A percentile compares a stretch with the other conserved stretches of the same genome.
These are phyloP conservation scores for Plasmopara halstedii DNA, from an alignment of 352 stramenopile species.

Conservation along the genomic window DNA sequence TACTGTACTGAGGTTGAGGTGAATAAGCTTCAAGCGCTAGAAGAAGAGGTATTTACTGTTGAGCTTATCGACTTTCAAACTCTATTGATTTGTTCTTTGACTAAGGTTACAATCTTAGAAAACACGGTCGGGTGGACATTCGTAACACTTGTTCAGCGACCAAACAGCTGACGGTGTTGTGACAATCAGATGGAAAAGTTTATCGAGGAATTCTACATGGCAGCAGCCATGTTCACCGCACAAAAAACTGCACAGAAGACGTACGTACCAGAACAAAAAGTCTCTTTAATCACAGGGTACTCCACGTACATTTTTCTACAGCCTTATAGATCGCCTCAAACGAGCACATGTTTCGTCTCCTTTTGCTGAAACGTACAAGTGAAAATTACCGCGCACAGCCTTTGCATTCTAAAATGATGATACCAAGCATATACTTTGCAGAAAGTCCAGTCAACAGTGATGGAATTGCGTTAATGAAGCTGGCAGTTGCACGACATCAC, in stretches of 20 bases:
- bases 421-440: conserved; percentile 4
- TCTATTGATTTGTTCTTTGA: neutral
- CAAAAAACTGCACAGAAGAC: conserved; percentile 31
- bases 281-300: neutral
- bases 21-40: conserved; percentile 24
- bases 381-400: neutral
- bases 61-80: neutral
- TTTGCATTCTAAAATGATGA: neutral
- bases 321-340: conserved; percentile 7
- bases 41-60: conserved; percentile 27
- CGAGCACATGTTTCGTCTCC: neutral
- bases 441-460: conserved; percentile 3
- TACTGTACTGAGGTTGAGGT: conserved; percentile 27
- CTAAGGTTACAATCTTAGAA: conserved; percentile 17
- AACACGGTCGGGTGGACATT: conserved; percentile 6
- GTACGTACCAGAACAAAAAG: conserved; percentile 15
- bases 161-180: conserved; percentile 1
- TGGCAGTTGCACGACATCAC: neutral
- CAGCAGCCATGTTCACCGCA: conserved; percentile 36
- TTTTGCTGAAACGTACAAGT: neutral
- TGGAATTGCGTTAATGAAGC: conserved; percentile 4
- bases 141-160: neutral
- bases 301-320: neutral
- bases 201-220: conserved; percentile 54
- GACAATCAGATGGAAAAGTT: conserved; percentile 42